phyloP scores from a whole-genome alignment of 2,329 filamentous ascomycete genomes.

The Calonectria naviculata region DNA sequence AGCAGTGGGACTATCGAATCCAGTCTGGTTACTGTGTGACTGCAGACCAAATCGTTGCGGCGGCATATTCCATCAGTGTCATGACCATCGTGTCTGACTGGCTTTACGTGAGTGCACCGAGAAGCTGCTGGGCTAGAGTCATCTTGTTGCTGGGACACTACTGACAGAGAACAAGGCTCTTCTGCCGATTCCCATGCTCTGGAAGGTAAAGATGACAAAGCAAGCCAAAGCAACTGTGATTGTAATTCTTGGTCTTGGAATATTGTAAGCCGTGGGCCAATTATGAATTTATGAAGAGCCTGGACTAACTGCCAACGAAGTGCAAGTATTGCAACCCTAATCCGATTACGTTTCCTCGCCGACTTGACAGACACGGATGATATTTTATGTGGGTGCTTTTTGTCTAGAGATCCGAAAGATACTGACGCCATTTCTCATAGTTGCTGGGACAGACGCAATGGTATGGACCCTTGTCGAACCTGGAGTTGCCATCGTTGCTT shows the following conservation, averaged over 20 bases:
- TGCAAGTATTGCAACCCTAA: conserved; percentile 65
- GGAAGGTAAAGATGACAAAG: conserved; percentile 63
- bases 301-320: conserved; percentile 42
- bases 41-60: conserved; percentile 55
- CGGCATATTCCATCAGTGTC: conserved; percentile 62
- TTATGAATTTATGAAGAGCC: background rate
- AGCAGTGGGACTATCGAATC: conserved; percentile 65
- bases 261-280: conserved; percentile 53
- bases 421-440: conserved; percentile 43
- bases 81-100: conserved; percentile 66
- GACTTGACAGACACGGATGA: conserved; percentile 57
- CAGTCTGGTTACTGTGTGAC: conserved; percentile 55
- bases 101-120: conserved; percentile 55
- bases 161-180: conserved; percentile 51
- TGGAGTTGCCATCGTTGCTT: conserved; percentile 65
- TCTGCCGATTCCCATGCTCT: conserved; percentile 65
- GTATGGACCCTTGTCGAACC: conserved; percentile 69
- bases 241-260: conserved; percentile 59
- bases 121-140: background rate
- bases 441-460: conserved; percentile 62
- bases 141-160: background rate
- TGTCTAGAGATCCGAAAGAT: background rate
- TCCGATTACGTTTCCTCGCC: conserved; percentile 61
- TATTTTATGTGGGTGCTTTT: conserved; percentile 55
- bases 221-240: conserved; percentile 65